Evolutionary conservation across 208 protist genomes (phyloP).

Genomic region (Trypanosoma boissoni): DNA sequence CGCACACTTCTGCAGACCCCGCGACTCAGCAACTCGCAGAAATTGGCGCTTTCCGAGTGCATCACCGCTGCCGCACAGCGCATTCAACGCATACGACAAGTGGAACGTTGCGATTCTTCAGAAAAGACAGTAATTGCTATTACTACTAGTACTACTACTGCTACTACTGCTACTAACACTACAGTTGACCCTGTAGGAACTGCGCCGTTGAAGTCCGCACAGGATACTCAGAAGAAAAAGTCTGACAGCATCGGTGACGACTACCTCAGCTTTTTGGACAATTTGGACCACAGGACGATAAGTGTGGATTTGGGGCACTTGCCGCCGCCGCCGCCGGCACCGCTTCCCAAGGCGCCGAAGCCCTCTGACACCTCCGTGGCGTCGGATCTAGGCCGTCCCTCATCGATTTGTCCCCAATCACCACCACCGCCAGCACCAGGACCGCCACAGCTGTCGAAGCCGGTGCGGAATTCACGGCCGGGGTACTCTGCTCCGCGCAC

Average conservation of each 20-base stretch:
- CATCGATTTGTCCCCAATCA: too few relatives aligned
- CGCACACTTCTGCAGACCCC: slow-evolving; percentile 30
- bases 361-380: too few relatives aligned
- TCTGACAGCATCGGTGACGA: slow-evolving; percentile 3
- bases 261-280: slow-evolving; percentile 28
- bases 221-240: not conserved
- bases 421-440: not conserved
- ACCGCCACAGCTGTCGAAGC: slow-evolving; percentile 6
- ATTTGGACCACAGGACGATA: not conserved
- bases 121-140: not conserved
- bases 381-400: too few relatives aligned
- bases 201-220: too few relatives aligned
- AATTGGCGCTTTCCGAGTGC: slow-evolving; percentile 45
- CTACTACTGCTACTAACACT: slow-evolving; percentile 3
- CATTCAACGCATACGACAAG: slow-evolving; percentile 40
- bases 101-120: not conserved
- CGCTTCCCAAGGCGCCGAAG: too few relatives aligned
- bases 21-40: slow-evolving; percentile 32
- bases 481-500: slow-evolving; percentile 28
- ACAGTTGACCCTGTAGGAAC: not conserved
- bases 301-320: slow-evolving; percentile 1
- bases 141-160: too few relatives aligned
- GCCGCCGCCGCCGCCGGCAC: slow-evolving; percentile 1
- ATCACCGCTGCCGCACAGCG: slow-evolving; percentile 60
- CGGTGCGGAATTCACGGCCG: not conserved